These are phyloP conservation scores for Angomonas ambiguus DNA, from an alignment of 208 protist species.

Conservation along the genomic window DNA sequence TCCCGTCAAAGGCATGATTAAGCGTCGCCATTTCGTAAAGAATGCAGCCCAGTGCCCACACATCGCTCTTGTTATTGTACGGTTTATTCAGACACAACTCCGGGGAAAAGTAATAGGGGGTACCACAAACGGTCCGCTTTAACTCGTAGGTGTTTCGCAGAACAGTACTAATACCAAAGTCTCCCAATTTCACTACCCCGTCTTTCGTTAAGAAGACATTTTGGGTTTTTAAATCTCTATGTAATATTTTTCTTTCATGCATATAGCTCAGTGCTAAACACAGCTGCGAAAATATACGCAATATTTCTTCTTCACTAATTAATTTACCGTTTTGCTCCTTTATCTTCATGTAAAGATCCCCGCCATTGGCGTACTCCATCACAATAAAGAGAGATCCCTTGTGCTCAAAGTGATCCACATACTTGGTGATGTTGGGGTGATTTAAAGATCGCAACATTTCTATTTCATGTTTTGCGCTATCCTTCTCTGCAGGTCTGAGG, in stretches of 20 bases:
- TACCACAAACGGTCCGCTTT: constrained; percentile 91
- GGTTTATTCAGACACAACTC: constrained; percentile 92
- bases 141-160: constrained; percentile 88
- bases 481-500: constrained; percentile 73
- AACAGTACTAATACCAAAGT: constrained; percentile 92
- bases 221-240: constrained; percentile 89
- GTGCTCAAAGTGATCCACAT: constrained; percentile 85
- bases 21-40: constrained; percentile 91
- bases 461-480: constrained; percentile 87
- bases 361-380: constrained; percentile 92
- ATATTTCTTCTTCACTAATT: constrained; percentile 71
- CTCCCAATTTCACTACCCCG: constrained; percentile 85
- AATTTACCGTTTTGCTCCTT: constrained; percentile 61
- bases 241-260: constrained; percentile 84
- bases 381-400: constrained; percentile 83
- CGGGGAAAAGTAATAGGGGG: constrained; percentile 95
- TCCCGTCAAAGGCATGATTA: constrained; percentile 85
- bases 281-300: constrained; percentile 85
- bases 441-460: constrained; percentile 79
- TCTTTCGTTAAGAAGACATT: constrained; percentile 88
- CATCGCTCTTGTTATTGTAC: constrained; percentile 94
- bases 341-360: constrained; percentile 83
- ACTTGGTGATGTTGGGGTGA: constrained; percentile 90
- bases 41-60: constrained; percentile 90
- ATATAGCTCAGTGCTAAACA: constrained; percentile 78